A percentile compares a stretch with the other conserved stretches of the same genome.
Conservation (phyloP, 1,284 basidiomycete genomes). For the Vanrija sp. region DNA sequence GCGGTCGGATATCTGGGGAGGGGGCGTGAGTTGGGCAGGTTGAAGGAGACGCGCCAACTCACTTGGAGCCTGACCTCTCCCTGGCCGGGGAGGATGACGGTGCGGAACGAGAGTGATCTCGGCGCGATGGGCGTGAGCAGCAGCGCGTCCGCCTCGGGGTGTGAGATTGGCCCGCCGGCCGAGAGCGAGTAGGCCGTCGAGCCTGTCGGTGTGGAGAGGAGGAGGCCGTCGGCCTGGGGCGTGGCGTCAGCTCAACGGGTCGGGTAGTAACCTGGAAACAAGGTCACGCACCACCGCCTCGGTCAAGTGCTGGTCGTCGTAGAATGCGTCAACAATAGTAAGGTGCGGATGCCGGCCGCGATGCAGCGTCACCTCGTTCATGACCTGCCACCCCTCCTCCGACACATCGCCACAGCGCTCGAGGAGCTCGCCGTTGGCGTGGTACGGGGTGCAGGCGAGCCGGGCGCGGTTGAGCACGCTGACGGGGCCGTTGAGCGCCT, state of each 20-base stretch:
- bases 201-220: constrained; percentile 92
- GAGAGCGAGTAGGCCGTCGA: constrained; percentile 96
- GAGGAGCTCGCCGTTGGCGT: constrained; percentile 59
- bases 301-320: constrained; percentile 92
- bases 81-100: constrained; percentile 79
- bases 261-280: neutral
- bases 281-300: constrained; percentile 76
- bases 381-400: constrained; percentile 78
- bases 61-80: constrained; percentile 78
- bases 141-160: constrained; percentile 83
- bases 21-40: neutral
- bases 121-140: constrained; percentile 94
- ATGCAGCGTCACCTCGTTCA: constrained; percentile 95
- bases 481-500: constrained; percentile 54
- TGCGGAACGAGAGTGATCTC: constrained; percentile 84
- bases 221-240: constrained; percentile 81
- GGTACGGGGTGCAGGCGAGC: constrained; percentile 71
- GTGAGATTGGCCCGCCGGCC: constrained; percentile 92
- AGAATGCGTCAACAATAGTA: constrained; percentile 89
- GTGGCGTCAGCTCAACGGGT: neutral
- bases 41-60: constrained; percentile 33
- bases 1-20: constrained; percentile 68
- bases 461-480: constrained; percentile 81
- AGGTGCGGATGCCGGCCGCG: constrained; percentile 87
- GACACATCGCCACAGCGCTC: constrained; percentile 27